Evolutionary conservation across 495 filamentous ascomycete species (phyloP).

Genomic region (Physcia stellaris): DNA sequence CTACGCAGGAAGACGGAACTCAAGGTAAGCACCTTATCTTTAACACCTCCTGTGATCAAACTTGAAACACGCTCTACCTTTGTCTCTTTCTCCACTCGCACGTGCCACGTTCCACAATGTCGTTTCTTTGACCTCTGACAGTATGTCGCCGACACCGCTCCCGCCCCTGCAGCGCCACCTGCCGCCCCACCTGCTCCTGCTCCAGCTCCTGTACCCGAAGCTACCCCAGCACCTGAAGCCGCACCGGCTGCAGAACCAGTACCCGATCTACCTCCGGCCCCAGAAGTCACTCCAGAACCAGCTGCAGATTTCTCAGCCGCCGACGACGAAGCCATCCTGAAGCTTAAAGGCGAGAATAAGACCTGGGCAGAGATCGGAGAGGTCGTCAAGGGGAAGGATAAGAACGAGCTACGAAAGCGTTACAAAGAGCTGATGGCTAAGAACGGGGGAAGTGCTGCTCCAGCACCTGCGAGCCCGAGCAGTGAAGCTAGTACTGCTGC

Average conservation of each 20-base stretch:
- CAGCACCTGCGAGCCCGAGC: not conserved
- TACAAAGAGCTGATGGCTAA: constrained; percentile 8
- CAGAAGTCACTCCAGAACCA: not conserved
- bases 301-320: constrained; percentile 12
- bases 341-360: constrained; percentile 13
- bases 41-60: no score
- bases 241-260: not conserved
- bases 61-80: no score
- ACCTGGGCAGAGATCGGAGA: constrained; percentile 18
- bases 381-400: constrained; percentile 9
- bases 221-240: not conserved
- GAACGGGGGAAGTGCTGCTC: not conserved
- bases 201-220: not conserved
- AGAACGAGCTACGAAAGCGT: constrained; percentile 15
- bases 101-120: no score
- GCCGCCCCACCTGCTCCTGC: not conserved
- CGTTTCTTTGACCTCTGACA: no score
- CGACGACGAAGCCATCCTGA: constrained; percentile 15
- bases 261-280: not conserved
- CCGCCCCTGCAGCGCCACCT: not conserved
- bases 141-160: no score
- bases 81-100: no score
- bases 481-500: not conserved
- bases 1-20: no score
- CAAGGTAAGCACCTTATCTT: no score